These are phyloP conservation scores for Cardiospermum halicacabum DNA, from an alignment of 345 rosid genomes.

Conservation along the genomic window DNA sequence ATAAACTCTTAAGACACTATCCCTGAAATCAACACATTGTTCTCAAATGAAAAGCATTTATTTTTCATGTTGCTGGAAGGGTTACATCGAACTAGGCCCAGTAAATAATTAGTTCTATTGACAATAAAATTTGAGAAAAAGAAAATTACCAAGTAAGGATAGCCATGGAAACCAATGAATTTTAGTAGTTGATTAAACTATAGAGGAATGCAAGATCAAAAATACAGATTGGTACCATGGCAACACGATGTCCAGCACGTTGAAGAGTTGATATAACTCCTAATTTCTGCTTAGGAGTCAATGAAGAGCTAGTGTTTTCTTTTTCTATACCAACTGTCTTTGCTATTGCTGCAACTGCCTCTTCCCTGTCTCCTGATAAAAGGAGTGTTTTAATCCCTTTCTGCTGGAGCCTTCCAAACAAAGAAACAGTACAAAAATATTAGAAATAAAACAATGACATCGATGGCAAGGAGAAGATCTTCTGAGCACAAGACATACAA, in stretches of 20 bases:
- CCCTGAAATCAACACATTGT: too few species aligned
- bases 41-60: too few species aligned
- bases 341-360: slow-evolving; percentile 84
- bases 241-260: slow-evolving; percentile 72
- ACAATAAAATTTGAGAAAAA: not conserved
- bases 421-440: slow-evolving; percentile 14
- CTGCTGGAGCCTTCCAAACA: slow-evolving; percentile 55
- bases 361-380: slow-evolving; percentile 97
- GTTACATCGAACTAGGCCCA: too few species aligned
- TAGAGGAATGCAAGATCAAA: not conserved
- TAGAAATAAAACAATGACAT: slow-evolving; percentile 9
- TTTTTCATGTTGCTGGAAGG: too few species aligned
- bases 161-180: not conserved
- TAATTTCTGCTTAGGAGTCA: slow-evolving; percentile 74
- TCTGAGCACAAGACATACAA: not conserved
- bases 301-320: slow-evolving; percentile 60
- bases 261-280: slow-evolving; percentile 66
- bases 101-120: too few species aligned
- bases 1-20: too few species aligned
- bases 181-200: slow-evolving; percentile 5
- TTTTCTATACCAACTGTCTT: slow-evolving; percentile 59
- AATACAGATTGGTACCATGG: slow-evolving; percentile 53
- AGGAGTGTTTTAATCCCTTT: slow-evolving; percentile 80
- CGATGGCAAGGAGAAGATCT: not conserved
- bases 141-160: not conserved